Percentiles rank a stretch among this genome's conserved stretches.
These are phyloP conservation scores for Phytophthora tubulina DNA, from an alignment of 352 stramenopile species.

Conservation along the genomic window DNA sequence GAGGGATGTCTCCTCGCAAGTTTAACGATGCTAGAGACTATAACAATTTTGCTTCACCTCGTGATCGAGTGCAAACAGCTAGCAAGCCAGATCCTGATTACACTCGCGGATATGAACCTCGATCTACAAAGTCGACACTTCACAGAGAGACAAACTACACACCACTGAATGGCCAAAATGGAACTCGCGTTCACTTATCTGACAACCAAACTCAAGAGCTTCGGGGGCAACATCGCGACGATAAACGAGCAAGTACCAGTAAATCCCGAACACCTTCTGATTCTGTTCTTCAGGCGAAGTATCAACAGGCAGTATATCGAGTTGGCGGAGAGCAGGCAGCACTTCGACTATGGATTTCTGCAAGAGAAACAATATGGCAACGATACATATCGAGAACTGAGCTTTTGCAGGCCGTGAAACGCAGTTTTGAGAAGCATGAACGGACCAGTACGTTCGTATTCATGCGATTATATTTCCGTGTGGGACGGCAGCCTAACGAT, in stretches of 20 bases:
- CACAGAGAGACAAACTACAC: background rate
- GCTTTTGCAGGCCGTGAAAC: constrained; percentile 57
- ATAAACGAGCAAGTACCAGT: background rate
- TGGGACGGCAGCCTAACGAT: background rate
- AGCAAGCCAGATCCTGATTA: background rate
- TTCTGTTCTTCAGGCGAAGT: constrained; percentile 37
- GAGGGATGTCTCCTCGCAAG: constrained; percentile 15
- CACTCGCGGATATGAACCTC: background rate
- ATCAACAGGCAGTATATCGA: constrained; percentile 50
- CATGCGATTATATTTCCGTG: background rate
- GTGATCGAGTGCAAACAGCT: background rate
- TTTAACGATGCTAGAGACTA: constrained; percentile 49
- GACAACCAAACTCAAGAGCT: constrained; percentile 24
- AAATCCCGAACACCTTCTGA: constrained; percentile 13
- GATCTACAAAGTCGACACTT: no score
- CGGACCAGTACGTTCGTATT: constrained; percentile 42
- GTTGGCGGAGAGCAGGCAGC: constrained; percentile 48
- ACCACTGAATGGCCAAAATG: background rate
- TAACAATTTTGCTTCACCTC: constrained; percentile 23
- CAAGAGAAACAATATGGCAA: constrained; percentile 51
- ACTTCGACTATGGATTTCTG: constrained; percentile 45
- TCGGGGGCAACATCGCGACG: constrained; percentile 3
- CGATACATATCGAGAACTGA: constrained; percentile 58
- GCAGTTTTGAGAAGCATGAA: constrained; percentile 71
- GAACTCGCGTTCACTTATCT: constrained; percentile 30